Evolutionary conservation across 129 eudicot species (phyloP).

Genomic region (sunflower (Helianthus annuus)): DNA sequence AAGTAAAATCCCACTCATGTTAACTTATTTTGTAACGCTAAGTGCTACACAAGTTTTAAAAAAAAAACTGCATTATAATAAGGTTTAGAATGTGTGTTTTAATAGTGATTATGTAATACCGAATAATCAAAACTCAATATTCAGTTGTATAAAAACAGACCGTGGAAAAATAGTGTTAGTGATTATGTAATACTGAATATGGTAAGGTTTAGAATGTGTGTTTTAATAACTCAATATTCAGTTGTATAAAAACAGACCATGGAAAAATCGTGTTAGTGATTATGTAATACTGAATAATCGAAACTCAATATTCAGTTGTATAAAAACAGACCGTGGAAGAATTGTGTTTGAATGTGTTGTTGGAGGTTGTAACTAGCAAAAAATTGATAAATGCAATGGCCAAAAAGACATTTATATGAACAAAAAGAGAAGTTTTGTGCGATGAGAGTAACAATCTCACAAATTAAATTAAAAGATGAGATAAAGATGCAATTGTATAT

Average conservation of each 20-base stretch:
- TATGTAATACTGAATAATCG: not conserved
- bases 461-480: not conserved
- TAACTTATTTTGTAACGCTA: not conserved
- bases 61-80: not conserved
- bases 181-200: not conserved
- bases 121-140: not conserved
- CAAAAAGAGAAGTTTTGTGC: not conserved
- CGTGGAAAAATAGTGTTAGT: too few relatives aligned
- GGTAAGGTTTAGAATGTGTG: too few relatives aligned
- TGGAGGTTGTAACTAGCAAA: not conserved
- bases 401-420: not conserved
- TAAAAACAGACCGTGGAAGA: not conserved
- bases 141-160: not conserved
- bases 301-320: not conserved
- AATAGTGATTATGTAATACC: not conserved
- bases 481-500: not conserved
- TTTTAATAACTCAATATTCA: too few relatives aligned
- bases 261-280: too few relatives aligned
- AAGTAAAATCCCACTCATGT: not conserved
- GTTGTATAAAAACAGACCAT: not conserved
- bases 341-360: not conserved
- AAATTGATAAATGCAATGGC: not conserved
- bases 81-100: not conserved
- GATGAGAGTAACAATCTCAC: not conserved
- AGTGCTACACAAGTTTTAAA: slow-evolving; percentile 1